Conservation (phyloP, 495 filamentous ascomycete genomes). For the Lepidopterella palustris region DNA sequence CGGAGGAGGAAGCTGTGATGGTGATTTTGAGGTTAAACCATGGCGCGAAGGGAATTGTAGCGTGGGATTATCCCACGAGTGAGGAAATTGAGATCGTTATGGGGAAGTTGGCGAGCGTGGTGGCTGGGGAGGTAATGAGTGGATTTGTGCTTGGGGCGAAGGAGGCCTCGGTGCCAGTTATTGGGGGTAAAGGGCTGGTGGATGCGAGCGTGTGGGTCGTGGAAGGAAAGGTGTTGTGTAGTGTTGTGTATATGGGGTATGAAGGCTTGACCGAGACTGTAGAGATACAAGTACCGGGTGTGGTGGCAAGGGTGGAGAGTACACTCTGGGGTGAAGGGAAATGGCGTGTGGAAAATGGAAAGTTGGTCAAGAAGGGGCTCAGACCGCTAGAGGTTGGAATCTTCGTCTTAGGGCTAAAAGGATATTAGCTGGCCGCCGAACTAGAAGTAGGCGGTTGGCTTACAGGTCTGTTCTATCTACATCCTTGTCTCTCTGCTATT, state of each 20-base stretch:
- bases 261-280: neutral
- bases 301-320: neutral
- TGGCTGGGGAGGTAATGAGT: conserved; percentile 35
- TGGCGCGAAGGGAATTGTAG: conserved; percentile 47
- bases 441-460: too few species aligned
- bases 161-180: conserved; percentile 9
- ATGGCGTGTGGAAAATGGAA: conserved; percentile 5
- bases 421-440: too few species aligned
- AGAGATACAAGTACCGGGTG: conserved; percentile 4
- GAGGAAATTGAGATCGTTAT: conserved; percentile 40
- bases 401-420: too few species aligned
- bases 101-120: conserved; percentile 41
- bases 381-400: neutral
- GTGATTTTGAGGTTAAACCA: conserved; percentile 56
- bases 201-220: conserved; percentile 14
- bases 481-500: too few species aligned
- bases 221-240: conserved; percentile 5
- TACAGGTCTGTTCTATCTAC: too few species aligned
- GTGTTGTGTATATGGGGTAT: conserved; percentile 12
- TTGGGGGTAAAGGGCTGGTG: conserved; percentile 14
- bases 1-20: conserved; percentile 54
- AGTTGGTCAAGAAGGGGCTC: neutral
- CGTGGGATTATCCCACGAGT: conserved; percentile 51
- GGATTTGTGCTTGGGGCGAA: conserved; percentile 40
- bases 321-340: conserved; percentile 1